Conservation (phyloP, 192 early-diverging fungal species). For the Entophlyctis luteolus region DNA sequence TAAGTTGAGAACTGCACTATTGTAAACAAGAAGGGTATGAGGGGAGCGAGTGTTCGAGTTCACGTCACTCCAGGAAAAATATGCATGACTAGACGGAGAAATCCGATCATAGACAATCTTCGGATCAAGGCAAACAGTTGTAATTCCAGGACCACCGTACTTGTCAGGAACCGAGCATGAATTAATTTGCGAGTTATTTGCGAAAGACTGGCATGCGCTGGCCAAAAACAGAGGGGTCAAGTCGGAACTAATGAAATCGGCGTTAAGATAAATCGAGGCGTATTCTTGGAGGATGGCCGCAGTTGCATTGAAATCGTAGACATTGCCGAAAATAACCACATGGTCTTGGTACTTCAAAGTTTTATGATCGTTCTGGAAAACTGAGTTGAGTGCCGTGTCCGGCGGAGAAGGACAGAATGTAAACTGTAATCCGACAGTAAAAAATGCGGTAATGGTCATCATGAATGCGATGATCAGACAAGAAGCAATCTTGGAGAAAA, state of each 20-base stretch:
- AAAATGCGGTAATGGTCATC: conserved; percentile 35
- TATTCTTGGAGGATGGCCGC: conserved; percentile 5
- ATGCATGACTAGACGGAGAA: conserved; percentile 14
- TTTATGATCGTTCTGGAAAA: conserved; percentile 32
- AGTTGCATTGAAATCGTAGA: conserved; percentile 37
- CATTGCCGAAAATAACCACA: conserved; percentile 28
- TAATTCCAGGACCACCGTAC: background rate
- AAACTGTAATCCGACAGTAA: conserved; percentile 44
- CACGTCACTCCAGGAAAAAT: conserved; percentile 43
- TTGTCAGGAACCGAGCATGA: background rate
- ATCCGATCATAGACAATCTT: background rate
- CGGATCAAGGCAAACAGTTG: conserved; percentile 3
- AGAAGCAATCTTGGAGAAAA: conserved; percentile 31
- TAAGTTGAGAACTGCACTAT: conserved; percentile 45
- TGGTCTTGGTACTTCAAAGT: conserved; percentile 29
- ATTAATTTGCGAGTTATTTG: background rate
- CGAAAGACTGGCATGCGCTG: background rate
- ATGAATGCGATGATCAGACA: conserved; percentile 43
- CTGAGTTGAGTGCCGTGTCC: conserved; percentile 8
- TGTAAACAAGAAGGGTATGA: conserved; percentile 41
- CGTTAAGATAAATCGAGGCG: conserved; percentile 9
- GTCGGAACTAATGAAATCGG: conserved; percentile 37
- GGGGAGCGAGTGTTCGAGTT: conserved; percentile 21
- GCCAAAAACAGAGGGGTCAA: conserved; percentile 30
- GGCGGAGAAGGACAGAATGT: conserved; percentile 29